These are phyloP conservation scores for Neonectria sp. DNA, from an alignment of 2,329 filamentous ascomycete species.

Conservation along the genomic window DNA sequence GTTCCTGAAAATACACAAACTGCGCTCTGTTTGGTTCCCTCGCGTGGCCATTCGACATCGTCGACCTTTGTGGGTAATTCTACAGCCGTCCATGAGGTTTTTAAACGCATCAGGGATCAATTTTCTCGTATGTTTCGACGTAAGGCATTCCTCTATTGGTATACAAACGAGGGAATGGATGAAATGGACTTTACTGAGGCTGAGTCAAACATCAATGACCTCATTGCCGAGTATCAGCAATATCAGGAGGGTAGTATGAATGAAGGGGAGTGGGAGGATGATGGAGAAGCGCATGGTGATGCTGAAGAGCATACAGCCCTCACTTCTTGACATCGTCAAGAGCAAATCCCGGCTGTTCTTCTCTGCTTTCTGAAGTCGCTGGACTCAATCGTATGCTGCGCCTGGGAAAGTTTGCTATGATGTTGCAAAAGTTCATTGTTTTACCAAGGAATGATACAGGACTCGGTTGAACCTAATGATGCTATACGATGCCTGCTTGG, in stretches of 20 bases:
- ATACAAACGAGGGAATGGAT: constrained; percentile 99
- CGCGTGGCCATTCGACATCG: constrained; percentile 82
- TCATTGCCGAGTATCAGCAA: constrained; percentile 99
- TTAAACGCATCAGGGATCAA: constrained; percentile 99
- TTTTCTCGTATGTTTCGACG: constrained; percentile 90
- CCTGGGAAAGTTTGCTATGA: too few relatives aligned
- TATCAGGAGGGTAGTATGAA: constrained; percentile 81
- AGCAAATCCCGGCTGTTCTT: neutral
- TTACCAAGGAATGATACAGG: too few relatives aligned
- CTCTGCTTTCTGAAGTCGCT: too few relatives aligned
- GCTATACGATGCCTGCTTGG: too few relatives aligned
- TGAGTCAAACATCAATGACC: constrained; percentile 99
- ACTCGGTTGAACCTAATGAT: too few relatives aligned
- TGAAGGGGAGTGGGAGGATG: too few relatives aligned
- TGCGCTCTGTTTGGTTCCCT: constrained; percentile 95
- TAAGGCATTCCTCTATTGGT: constrained; percentile 99
- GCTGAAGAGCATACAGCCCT: too few relatives aligned
- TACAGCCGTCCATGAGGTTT: constrained; percentile 98
- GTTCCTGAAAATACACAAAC: constrained; percentile 99
- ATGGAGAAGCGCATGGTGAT: too few relatives aligned
- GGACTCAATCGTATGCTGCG: neutral
- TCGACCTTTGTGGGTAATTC: constrained; percentile 99
- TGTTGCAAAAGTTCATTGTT: too few relatives aligned
- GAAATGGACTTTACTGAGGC: constrained; percentile 99
- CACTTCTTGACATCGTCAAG: too few relatives aligned